Percentiles rank a stretch among this genome's conserved stretches.
Evolutionary conservation across 805 yeast genomes (phyloP).

Genomic region (Diddensiella santjacobensis): DNA sequence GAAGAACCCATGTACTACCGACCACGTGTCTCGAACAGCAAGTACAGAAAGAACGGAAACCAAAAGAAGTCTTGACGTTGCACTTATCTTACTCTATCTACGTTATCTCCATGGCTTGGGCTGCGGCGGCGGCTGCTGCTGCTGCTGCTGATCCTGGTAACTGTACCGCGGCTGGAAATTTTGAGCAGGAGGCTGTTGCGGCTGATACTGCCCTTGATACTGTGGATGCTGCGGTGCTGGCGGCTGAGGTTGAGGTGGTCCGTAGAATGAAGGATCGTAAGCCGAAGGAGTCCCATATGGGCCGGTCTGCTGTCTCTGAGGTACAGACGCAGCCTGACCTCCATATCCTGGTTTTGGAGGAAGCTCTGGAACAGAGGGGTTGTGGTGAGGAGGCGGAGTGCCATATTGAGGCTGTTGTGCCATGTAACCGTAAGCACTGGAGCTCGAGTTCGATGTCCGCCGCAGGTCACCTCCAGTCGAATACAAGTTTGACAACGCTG

Average conservation of each 20-base stretch:
- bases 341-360: constrained; percentile 26
- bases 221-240: constrained; percentile 13
- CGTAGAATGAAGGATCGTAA: constrained; percentile 46
- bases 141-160: constrained; percentile 14
- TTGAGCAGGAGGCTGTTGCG: constrained; percentile 2
- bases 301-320: background rate
- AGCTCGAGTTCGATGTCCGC: background rate
- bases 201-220: constrained; percentile 3
- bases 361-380: constrained; percentile 13
- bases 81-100: no score
- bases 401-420: background rate
- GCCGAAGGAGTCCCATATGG: constrained; percentile 37
- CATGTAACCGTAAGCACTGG: background rate
- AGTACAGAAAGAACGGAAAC: no score
- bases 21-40: background rate
- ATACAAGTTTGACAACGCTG: constrained; percentile 1
- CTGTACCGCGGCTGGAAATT: constrained; percentile 17
- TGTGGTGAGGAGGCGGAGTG: background rate
- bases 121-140: constrained; percentile 5
- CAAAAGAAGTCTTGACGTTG: no score
- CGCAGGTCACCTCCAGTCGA: background rate
- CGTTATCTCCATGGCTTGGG: constrained; percentile 1
- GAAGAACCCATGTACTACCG: constrained; percentile 7
- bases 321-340: background rate
- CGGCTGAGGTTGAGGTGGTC: constrained; percentile 16